Base-by-base conservation (phyloP, 805 yeast genomes). In the Metschnikowia kunwiensis region DNA sequence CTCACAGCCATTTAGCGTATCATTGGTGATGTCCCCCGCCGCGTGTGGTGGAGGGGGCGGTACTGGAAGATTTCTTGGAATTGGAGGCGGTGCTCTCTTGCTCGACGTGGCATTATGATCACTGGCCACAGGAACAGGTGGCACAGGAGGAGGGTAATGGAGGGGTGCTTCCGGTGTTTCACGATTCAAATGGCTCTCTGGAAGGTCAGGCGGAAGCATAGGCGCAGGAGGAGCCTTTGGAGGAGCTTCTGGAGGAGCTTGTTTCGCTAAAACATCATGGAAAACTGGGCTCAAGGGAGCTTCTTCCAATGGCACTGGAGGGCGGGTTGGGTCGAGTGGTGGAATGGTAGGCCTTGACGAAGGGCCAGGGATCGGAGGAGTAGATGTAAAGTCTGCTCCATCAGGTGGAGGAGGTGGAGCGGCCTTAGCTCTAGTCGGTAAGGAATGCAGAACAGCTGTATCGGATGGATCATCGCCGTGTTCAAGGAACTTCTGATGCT, bases 181-280 rank as follows among this genome's bases (percentile, higher is more conserved):
- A 9, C n/a, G n/a, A n/a, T n/a, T n/a, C n/a, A n/a, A n/a, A n/a
- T n/a, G n/a, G n/a, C n/a, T n/a, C n/a, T n/a, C n/a, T n/a, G n/a
- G n/a, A n/a, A n/a, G n/a, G n/a, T n/a, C n/a, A n/a, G n/a, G n/a
- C n/a, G n/a, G n/a, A n/a, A n/a, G n/a, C n/a, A n/a, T n/a, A n/a
- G n/a, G n/a, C n/a, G n/a, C n/a, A n/a, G n/a, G n/a, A n/a, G 55
- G 40, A 23, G 47, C 38, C 3, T 49, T 40, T n/a, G 54, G 45
- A 5, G 36, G 36, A 23, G 15, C 25, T 17, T 20, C 24, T 7
- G 26, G 21, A 13, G 22, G 22, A 4, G 32, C 20, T 16, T 33
- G 28, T 9, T 33, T 29, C 8, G 40, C 38, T 14, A 38, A 31
- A 32, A 17, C 21, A 5, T 14, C n/a, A 9, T 30, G 30, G 9